Base-by-base conservation (phyloP, 202 grass and related monocot genomes). In the Musa balbisiana region DNA sequence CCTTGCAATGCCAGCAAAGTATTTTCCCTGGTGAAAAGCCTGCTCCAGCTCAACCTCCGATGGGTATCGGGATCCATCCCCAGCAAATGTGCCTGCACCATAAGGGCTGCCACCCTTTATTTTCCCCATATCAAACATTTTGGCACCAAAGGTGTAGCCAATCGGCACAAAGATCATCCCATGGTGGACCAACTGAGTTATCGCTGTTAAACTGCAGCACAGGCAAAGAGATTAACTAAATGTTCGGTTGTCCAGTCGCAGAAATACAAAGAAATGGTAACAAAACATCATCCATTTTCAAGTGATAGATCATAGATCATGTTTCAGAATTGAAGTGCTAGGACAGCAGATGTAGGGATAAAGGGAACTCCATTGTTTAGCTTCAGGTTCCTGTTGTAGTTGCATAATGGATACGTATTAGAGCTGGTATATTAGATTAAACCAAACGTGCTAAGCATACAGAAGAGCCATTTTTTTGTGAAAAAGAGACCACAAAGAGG, bases 111-210 rank as follows among this genome's bases (percentile, higher is more conserved):
- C 91, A 71, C 91, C 87, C n/a, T 79, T 93, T 49, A 88, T 56
- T 53, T 79, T 9, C 1, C 43, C 76, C 79, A 88, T 88, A n/a
- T 88, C 85, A 67, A 84, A 86, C 91, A 88, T 90, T 29, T 85
- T 85, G 13, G 87, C 79, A 2, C 91, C 83, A 33, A 90, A 93
- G 52, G 91, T 90, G 83, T 90, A 93, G 10, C 91, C 87, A 0
- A 93, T 67, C 10, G 85, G 85, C 60, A 93, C 91, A 64, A 93
- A 93, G 78, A 93, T 80, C 85, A 93, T 90, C 58, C 91, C 91
- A 53, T 93, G 91, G 27, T 93, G 91, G 23, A 25, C 73, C 64
- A 93, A 73, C 52, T 90, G 87, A 69, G 87, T 90, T 53, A 93
- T 81, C 8, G 87, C 79, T 8, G 85, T 90, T 73, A 93, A 80